Evolutionary conservation across 164 flowering plant genomes (phyloP).

Genomic region (Pachysandra terminalis): DNA sequence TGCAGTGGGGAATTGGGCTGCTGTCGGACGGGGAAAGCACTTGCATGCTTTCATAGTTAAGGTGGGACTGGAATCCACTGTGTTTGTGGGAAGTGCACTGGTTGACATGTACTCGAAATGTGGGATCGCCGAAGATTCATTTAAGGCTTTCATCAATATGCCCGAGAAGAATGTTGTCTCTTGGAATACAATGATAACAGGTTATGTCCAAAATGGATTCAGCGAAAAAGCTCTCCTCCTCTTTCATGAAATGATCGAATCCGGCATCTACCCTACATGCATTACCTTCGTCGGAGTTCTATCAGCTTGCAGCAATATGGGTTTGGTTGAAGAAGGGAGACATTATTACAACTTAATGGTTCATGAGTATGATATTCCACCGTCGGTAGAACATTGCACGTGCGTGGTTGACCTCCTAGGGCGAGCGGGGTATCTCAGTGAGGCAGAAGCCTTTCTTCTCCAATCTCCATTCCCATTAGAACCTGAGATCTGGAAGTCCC

Average conservation of each 20-base stretch:
- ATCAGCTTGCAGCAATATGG: constrained; percentile 26
- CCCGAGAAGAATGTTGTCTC: constrained; percentile 26
- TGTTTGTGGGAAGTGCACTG: constrained; percentile 25
- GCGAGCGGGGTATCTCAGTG: constrained; percentile 27
- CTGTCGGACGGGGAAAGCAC: constrained; percentile 19
- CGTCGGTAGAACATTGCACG: constrained; percentile 29
- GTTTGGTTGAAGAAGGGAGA: constrained; percentile 25
- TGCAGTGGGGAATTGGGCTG: constrained; percentile 13
- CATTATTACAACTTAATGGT: constrained; percentile 19
- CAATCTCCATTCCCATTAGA: constrained; percentile 22
- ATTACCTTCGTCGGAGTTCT: constrained; percentile 24
- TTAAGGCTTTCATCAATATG: constrained; percentile 15
- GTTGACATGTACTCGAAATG: constrained; percentile 31
- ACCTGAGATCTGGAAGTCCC: constrained; percentile 23
- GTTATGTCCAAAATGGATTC: constrained; percentile 27
- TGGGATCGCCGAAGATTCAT: constrained; percentile 22
- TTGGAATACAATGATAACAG: constrained; percentile 31
- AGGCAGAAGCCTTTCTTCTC: constrained; percentile 23
- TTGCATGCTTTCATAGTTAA: constrained; percentile 20
- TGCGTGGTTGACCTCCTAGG: constrained; percentile 33
- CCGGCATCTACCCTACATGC: constrained; percentile 16
- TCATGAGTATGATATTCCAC: constrained; percentile 18
- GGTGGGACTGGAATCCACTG: constrained; percentile 9
- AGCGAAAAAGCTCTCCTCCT: constrained; percentile 18
- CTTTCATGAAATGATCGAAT: constrained; percentile 20